Evolutionary conservation across 345 rosid genomes (phyloP).

Genomic region (Moringa oleifera): DNA sequence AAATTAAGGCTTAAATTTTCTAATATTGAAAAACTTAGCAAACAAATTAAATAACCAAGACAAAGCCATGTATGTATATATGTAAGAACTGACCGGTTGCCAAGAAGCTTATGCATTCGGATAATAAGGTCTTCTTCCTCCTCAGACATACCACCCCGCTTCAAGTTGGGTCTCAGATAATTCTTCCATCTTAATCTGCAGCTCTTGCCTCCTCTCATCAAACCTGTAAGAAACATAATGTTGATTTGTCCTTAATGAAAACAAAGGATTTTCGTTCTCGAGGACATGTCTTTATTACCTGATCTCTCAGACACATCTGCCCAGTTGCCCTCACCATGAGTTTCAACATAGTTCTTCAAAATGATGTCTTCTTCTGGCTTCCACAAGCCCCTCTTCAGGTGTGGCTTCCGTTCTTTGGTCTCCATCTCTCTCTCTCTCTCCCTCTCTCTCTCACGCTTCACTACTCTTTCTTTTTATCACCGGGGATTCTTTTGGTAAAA

Average conservation of each 20-base stretch:
- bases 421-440: constrained; percentile 25
- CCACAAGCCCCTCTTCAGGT: constrained; percentile 66
- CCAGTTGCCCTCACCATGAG: constrained; percentile 91
- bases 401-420: constrained; percentile 26
- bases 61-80: too few species aligned
- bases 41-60: too few species aligned
- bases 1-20: too few species aligned
- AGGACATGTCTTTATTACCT: constrained; percentile 27
- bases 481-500: too few species aligned
- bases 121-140: constrained; percentile 83
- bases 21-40: too few species aligned
- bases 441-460: not conserved
- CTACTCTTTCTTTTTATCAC: too few species aligned
- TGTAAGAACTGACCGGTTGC: constrained; percentile 46
- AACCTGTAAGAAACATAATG: constrained; percentile 27
- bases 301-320: constrained; percentile 57
- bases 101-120: constrained; percentile 87
- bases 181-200: constrained; percentile 90
- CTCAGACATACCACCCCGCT: constrained; percentile 67
- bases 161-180: constrained; percentile 74
- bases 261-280: too few species aligned
- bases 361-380: constrained; percentile 84
- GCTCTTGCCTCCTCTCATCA: constrained; percentile 81
- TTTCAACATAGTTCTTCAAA: constrained; percentile 53
- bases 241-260: not conserved